A percentile compares a stretch with the other conserved stretches of the same genome.
Evolutionary conservation across 768 basidiomycete genomes (phyloP).

Genomic region (Boletus vinaceobasis): DNA sequence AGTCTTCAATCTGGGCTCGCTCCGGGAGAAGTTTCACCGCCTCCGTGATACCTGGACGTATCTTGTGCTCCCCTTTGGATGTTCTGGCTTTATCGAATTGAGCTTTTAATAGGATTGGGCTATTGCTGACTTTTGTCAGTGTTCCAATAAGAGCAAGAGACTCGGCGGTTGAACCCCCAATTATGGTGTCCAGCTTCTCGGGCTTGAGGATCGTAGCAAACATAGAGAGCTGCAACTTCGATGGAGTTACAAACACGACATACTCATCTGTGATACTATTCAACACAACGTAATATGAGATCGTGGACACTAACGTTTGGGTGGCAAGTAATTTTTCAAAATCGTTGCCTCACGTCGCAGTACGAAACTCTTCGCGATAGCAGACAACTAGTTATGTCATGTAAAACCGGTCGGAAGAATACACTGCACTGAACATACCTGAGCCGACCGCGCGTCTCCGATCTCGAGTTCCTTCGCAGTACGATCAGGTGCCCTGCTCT

Average conservation of each 20-base stretch:
- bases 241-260: conserved; percentile 94
- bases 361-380: conserved; percentile 84
- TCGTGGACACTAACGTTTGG: conserved; percentile 64
- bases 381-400: conserved; percentile 48
- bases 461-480: conserved; percentile 67
- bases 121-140: conserved; percentile 90
- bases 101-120: conserved; percentile 83
- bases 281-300: neutral
- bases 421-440: conserved; percentile 43
- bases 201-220: conserved; percentile 74
- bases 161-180: conserved; percentile 69
- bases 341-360: conserved; percentile 84
- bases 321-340: conserved; percentile 80
- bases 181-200: conserved; percentile 63
- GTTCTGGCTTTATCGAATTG: conserved; percentile 60
- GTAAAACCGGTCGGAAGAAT: neutral
- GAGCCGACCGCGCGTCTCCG: conserved; percentile 73
- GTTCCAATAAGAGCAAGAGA: conserved; percentile 76
- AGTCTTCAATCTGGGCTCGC: conserved; percentile 59
- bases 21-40: conserved; percentile 63
- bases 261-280: conserved; percentile 72
- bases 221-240: conserved; percentile 74
- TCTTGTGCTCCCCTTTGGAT: conserved; percentile 40
- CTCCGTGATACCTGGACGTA: conserved; percentile 51
- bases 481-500: conserved; percentile 76